Base-by-base conservation (phyloP, 1,284 basidiomycete species). In the Papiliotrema nemorosa region DNA sequence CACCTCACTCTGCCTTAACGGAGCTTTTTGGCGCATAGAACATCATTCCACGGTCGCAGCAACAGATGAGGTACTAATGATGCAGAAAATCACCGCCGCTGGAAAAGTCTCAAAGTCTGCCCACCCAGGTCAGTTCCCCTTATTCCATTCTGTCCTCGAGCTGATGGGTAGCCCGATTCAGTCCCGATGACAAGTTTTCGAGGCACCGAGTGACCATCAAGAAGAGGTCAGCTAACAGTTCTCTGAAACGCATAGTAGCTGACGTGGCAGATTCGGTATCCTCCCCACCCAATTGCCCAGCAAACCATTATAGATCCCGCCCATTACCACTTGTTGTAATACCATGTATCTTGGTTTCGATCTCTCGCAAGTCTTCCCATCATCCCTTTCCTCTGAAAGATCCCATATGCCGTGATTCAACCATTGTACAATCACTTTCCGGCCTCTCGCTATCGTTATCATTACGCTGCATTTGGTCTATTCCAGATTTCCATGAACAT, bases 141-240 rank as follows among this genome's bases (percentile, higher is more conserved):
- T 24, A 25, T 47, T 21, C 35, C 25, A 14, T 13, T 50, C 20
- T 44, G 35, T 5, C 24, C 4, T 20, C 21, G 18, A 26, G 44
- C 37, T 43, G 5, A n/a, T 13, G 5, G 36, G n/a, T 64, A 92
- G 91, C 91, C 33, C 88, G 91, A 34, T 96, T 96, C 78, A 96
- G 92, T 25, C 92, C 92, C 16, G 92, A 97, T 73, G 92, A 96
- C 82, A 96, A 96, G 79, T 97, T 93, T 78, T 93, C 91, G 57
- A 82, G 90, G 55, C 92, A 97, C 72, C 86, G 92, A 57, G 89
- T 96, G 52, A 93, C 90, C 3, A 87, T 96, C 72, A 96, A 96
- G 80, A 90, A 89, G 78, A 83, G 91, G 72, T 88, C 81, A 54
- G 67, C 2, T 10, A 16, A 24, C n/a, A 16, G n/a, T 6, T 7